These are phyloP conservation scores for Trichoderma brevicompactum DNA, from an alignment of 2,329 filamentous ascomycete species.

Conservation along the genomic window DNA sequence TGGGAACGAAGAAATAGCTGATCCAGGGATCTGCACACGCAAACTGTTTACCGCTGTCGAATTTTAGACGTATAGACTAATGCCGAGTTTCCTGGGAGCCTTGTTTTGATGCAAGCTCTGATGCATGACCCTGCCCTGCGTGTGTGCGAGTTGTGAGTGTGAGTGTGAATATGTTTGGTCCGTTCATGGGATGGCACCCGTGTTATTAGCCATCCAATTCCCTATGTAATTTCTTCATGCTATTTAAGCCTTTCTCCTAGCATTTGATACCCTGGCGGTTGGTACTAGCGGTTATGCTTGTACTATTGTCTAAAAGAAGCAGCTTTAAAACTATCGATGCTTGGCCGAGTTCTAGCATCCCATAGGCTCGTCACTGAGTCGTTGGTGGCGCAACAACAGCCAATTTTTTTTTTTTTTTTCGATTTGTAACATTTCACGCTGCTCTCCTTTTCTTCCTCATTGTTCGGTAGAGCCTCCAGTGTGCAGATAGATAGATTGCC, in stretches of 20 bases:
- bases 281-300: no score
- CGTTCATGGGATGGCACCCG: background rate
- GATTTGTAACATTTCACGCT: no score
- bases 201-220: background rate
- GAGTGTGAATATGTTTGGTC: background rate
- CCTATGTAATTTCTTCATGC: background rate
- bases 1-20: background rate
- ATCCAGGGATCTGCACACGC: background rate
- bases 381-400: no score
- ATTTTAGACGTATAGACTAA: background rate
- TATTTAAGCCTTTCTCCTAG: no score
- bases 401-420: no score
- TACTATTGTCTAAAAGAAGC: no score
- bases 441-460: background rate
- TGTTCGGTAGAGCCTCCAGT: background rate
- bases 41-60: background rate
- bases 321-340: no score
- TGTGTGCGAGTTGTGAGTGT: background rate
- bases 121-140: background rate
- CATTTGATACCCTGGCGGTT: no score
- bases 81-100: background rate
- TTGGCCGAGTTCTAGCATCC: no score
- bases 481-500: conserved; percentile 2
- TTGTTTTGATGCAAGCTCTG: background rate
- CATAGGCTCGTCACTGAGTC: no score